phyloP scores from a whole-genome alignment of 1,284 basidiomycete species.

The Hemileia vastatrix region DNA sequence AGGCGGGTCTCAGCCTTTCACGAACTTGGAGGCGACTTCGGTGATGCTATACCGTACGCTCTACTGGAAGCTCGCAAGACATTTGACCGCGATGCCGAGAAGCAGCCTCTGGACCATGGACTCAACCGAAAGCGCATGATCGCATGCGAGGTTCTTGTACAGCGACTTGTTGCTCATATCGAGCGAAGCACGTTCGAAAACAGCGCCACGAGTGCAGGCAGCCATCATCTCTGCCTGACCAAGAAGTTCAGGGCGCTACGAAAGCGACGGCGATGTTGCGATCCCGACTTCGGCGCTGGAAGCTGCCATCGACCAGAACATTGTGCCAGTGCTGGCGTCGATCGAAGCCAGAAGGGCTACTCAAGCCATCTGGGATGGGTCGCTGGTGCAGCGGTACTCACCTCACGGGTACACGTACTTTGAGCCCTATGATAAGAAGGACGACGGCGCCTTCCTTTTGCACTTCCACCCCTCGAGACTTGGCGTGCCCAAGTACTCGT shows the following conservation, averaged over 20 bases:
- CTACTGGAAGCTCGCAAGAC: too few relatives aligned
- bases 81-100: too few relatives aligned
- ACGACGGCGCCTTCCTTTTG: constrained; percentile 20
- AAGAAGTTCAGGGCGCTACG: constrained; percentile 32
- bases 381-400: neutral
- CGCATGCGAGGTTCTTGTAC: too few relatives aligned
- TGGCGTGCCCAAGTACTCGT: constrained; percentile 32
- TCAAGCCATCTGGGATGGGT: constrained; percentile 34
- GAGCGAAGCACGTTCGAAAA: too few relatives aligned
- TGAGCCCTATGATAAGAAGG: neutral
- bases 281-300: constrained; percentile 33
- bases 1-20: too few relatives aligned
- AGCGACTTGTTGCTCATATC: too few relatives aligned
- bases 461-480: constrained; percentile 30
- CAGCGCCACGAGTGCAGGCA: too few relatives aligned
- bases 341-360: constrained; percentile 29
- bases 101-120: too few relatives aligned
- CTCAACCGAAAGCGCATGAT: too few relatives aligned
- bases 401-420: neutral
- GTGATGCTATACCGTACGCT: too few relatives aligned
- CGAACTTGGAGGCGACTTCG: too few relatives aligned
- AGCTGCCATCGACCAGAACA: constrained; percentile 34
- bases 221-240: constrained; percentile 30
- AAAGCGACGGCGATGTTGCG: constrained; percentile 30
- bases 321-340: constrained; percentile 28